Conservation (phyloP, 2,329 filamentous ascomycete species). For the Aspergillus amoenus region DNA sequence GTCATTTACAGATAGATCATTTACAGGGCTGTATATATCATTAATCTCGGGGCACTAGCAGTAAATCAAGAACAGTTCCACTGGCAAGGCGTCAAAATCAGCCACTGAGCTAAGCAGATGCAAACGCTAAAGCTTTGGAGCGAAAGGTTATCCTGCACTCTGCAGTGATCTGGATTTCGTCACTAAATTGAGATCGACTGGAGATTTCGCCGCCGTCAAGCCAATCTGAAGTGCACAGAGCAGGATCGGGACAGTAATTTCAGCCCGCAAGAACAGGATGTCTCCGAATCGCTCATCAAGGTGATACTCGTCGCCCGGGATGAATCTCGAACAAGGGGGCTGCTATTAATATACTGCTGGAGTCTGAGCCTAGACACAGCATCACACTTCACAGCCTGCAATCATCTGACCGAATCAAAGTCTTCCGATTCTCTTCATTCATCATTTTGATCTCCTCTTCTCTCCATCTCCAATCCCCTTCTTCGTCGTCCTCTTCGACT, state of each 20-base stretch:
- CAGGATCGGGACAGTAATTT: neutral
- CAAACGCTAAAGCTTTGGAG: neutral
- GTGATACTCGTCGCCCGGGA: neutral
- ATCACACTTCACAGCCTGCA: neutral
- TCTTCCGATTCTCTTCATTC: neutral
- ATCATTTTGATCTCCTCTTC: neutral
- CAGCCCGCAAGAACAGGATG: neutral
- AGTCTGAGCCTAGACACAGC: neutral
- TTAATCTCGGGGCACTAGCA: neutral
- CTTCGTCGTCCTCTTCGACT: neutral
- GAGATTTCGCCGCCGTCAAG: neutral
- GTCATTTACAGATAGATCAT: slow-evolving; percentile 6
- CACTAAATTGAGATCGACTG: slow-evolving; percentile 1
- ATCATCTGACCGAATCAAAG: slow-evolving; percentile 7
- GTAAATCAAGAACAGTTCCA: neutral
- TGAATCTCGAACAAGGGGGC: slow-evolving; percentile 10
- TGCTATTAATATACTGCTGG: slow-evolving; percentile 8
- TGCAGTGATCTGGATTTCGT: neutral
- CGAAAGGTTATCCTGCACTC: slow-evolving; percentile 1
- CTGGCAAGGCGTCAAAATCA: neutral
- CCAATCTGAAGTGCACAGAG: neutral
- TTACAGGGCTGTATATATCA: slow-evolving; percentile 4
- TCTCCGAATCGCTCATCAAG: neutral
- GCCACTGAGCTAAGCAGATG: neutral
- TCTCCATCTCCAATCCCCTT: neutral